Conservation (phyloP, 768 basidiomycete genomes). For the Gautieria morchelliformis region DNA sequence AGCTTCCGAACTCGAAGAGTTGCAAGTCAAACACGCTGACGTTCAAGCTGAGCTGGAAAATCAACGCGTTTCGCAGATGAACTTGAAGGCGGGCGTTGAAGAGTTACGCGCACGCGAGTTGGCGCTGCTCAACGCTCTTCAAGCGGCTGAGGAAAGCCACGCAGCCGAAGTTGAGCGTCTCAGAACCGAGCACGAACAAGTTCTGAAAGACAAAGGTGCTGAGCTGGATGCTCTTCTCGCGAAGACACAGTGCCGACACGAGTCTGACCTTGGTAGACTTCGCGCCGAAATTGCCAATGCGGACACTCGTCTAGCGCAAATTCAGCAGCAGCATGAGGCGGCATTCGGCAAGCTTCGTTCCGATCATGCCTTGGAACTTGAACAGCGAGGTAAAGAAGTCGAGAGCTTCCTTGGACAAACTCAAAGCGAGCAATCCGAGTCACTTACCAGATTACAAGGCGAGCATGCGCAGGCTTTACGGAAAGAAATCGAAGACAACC, state of each 20-base stretch:
- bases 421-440: slow-evolving; percentile 44
- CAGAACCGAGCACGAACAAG: slow-evolving; percentile 34
- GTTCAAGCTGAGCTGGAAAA: slow-evolving; percentile 27
- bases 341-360: slow-evolving; percentile 46
- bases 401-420: slow-evolving; percentile 37
- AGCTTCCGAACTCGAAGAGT: slow-evolving; percentile 41
- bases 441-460: slow-evolving; percentile 34
- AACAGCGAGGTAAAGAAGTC: slow-evolving; percentile 45
- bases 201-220: slow-evolving; percentile 30
- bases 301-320: slow-evolving; percentile 23
- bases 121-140: slow-evolving; percentile 30
- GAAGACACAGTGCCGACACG: slow-evolving; percentile 42
- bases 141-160: slow-evolving; percentile 20
- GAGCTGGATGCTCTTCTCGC: slow-evolving; percentile 34
- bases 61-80: slow-evolving; percentile 27
- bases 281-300: slow-evolving; percentile 37
- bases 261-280: slow-evolving; percentile 27
- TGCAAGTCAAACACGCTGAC: slow-evolving; percentile 47
- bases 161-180: slow-evolving; percentile 34
- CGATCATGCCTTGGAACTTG: slow-evolving; percentile 47
- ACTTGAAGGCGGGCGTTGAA: slow-evolving; percentile 11
- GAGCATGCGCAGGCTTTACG: slow-evolving; percentile 51
- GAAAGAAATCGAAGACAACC: slow-evolving; percentile 50
- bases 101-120: slow-evolving; percentile 25
- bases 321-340: slow-evolving; percentile 47